Evolutionary conservation across 805 yeast species (phyloP), one percentile per base, ranked within the genome.

Genomic region (Myxozyma mucilagina): DNA sequence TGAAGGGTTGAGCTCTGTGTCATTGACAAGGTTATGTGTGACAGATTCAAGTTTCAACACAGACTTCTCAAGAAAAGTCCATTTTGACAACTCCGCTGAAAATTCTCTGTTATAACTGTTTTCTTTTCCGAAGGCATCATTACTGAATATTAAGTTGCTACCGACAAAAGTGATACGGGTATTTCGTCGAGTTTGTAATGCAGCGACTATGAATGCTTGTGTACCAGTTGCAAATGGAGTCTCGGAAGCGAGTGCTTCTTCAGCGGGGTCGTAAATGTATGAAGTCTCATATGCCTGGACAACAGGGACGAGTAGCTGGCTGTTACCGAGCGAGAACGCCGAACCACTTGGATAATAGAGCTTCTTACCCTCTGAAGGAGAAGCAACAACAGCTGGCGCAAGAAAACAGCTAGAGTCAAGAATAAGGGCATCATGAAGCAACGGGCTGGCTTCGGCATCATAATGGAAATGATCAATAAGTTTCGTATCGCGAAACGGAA

Each of bases 161-260:
- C 97, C 98, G 16, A 87, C 69, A 97, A 97, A 90, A 11, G 81
- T 71, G 48, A 84, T 79, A 68, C 99, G 84, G 1, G 96, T 89
- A 70, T 89, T 90, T 71, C 83, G 83, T 58, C 84, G 79, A 51
- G 87, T 87, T 77, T 94, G 99, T 69, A 90, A 82, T 1, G 85
- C 94, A 9, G 84, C 96, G 24, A 85, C 83, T 55, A 89, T 72
- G 72, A 78, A 86, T 4, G 90, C 91, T 75, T 92, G 96, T 47
- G 84, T 78, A 35, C 97, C 97, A 39, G 85, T 77, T 13, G 89
- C 84, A 96, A 97, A 92, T 3, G 85, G 79, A 11, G 67, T 53
- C 34, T 77, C 80, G 44, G 80, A 74, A n/a, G 77, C 74, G 32
- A 73, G 70, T 16, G 76, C 79, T 16, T 78, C 81, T 56, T 80